phyloP scores from a whole-genome alignment of 1,284 basidiomycete genomes.

The Austropuccinia psidii region DNA sequence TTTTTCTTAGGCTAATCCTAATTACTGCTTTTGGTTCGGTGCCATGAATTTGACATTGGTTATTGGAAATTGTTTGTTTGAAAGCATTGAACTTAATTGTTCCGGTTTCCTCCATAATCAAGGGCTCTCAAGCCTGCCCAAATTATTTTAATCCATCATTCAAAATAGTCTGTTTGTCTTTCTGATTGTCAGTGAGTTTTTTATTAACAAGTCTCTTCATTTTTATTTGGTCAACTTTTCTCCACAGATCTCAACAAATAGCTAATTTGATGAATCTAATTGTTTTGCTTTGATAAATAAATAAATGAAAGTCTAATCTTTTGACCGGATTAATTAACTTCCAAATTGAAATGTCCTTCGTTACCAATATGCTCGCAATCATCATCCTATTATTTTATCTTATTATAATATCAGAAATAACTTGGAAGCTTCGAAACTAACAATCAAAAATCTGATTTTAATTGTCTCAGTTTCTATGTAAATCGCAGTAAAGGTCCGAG shows the following conservation, averaged over 20 bases:
- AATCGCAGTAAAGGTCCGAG: no score
- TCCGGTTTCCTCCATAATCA: not conserved
- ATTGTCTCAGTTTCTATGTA: no score
- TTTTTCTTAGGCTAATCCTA: conserved; percentile 79
- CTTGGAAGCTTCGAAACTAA: no score
- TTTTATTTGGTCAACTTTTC: not conserved
- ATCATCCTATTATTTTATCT: no score
- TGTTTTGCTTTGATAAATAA: not conserved
- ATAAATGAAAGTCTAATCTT: conserved; percentile 64
- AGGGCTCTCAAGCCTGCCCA: conserved; percentile 50
- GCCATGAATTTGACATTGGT: conserved; percentile 85
- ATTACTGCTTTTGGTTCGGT: conserved; percentile 80
- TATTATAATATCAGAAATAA: no score
- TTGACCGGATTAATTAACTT: conserved; percentile 79
- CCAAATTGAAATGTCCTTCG: no score
- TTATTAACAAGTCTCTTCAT: not conserved
- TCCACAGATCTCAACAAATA: not conserved
- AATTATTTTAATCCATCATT: conserved; percentile 71
- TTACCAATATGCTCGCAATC: no score
- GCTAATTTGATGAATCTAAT: not conserved
- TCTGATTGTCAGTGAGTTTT: conserved; percentile 57
- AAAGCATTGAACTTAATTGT: conserved; percentile 44
- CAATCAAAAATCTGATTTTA: no score
- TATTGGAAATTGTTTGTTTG: conserved; percentile 66
- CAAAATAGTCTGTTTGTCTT: conserved; percentile 71